A percentile compares a stretch with the other conserved stretches of the same genome.
phyloP scores from a whole-genome alignment of 225 moss, liverwort and hornwort genomes.

The Physcomitrium patens region DNA sequence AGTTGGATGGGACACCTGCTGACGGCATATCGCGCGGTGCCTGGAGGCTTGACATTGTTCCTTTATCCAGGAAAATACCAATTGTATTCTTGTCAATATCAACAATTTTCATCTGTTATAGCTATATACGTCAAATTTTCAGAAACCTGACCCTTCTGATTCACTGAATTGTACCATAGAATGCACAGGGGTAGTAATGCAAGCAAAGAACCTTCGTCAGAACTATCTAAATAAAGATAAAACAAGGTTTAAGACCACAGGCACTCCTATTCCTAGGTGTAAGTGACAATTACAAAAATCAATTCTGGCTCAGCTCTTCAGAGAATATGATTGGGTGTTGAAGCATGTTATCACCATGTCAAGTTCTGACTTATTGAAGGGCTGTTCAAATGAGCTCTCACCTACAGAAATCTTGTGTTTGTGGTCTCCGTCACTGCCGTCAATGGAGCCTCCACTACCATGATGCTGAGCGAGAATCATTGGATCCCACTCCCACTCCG shows the following conservation, averaged over 20 bases:
- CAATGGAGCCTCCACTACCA: conserved; percentile 65
- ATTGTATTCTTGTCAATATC: conserved; percentile 32
- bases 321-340: too few species aligned
- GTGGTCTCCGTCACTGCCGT: conserved; percentile 73
- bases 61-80: conserved; percentile 36
- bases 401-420: conserved; percentile 64
- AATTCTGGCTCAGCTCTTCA: too few species aligned
- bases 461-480: conserved; percentile 92
- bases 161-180: too few species aligned
- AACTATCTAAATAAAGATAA: too few species aligned
- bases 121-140: not conserved
- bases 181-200: too few species aligned
- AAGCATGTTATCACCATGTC: too few species aligned
- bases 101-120: conserved; percentile 15
- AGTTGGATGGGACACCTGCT: conserved; percentile 95
- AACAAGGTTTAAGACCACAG: too few species aligned
- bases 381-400: conserved; percentile 17
- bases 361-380: not conserved
- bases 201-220: too few species aligned
- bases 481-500: conserved; percentile 98
- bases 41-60: conserved; percentile 80
- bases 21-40: conserved; percentile 84
- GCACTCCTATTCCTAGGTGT: too few species aligned
- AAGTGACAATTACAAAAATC: too few species aligned
- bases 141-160: too few species aligned